Conservation (phyloP, 169 alveolate genomes). For the Prorocentrum cordatum region DNA sequence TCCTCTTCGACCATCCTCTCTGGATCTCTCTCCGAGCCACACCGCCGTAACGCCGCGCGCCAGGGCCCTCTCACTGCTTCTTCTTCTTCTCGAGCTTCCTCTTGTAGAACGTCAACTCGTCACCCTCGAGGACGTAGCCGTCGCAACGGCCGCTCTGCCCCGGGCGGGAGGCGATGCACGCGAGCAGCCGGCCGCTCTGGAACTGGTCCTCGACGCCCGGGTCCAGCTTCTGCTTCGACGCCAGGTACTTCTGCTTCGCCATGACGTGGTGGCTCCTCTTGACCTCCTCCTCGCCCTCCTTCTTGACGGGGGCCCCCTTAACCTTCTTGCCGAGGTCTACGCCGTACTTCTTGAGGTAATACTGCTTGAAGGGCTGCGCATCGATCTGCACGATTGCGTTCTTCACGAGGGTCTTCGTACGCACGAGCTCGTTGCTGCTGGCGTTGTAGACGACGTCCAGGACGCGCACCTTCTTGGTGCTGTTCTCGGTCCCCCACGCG, state of each 20-base stretch:
- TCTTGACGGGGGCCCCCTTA: background rate
- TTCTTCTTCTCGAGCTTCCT: slow-evolving; percentile 94
- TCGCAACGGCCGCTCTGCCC: slow-evolving; percentile 97
- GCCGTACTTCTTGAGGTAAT: slow-evolving; percentile 79
- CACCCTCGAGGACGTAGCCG: slow-evolving; percentile 93
- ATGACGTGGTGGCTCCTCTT: background rate
- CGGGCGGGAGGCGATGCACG: slow-evolving; percentile 96
- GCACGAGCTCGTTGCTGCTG: slow-evolving; percentile 97
- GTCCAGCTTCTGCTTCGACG: background rate
- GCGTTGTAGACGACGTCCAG: slow-evolving; percentile 98
- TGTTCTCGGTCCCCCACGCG: slow-evolving; percentile 92
- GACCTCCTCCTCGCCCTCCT: background rate
- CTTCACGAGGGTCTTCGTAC: slow-evolving; percentile 97
- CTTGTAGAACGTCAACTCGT: slow-evolving; percentile 94
- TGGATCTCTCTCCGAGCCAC: too few relatives aligned
- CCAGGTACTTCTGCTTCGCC: background rate
- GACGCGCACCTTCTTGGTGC: slow-evolving; percentile 83
- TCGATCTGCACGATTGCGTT: slow-evolving; percentile 94
- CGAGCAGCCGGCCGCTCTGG: slow-evolving; percentile 92
- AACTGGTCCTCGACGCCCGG: too few relatives aligned
- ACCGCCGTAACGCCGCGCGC: too few relatives aligned
- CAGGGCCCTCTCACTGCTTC: too few relatives aligned
- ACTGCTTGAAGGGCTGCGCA: slow-evolving; percentile 97
- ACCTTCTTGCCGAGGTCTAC: slow-evolving; percentile 75
- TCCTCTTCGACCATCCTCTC: too few relatives aligned